Evolutionary conservation across 176 grass and related monocot species (phyloP).

Genomic region (Tillandsia fasciculata): DNA sequence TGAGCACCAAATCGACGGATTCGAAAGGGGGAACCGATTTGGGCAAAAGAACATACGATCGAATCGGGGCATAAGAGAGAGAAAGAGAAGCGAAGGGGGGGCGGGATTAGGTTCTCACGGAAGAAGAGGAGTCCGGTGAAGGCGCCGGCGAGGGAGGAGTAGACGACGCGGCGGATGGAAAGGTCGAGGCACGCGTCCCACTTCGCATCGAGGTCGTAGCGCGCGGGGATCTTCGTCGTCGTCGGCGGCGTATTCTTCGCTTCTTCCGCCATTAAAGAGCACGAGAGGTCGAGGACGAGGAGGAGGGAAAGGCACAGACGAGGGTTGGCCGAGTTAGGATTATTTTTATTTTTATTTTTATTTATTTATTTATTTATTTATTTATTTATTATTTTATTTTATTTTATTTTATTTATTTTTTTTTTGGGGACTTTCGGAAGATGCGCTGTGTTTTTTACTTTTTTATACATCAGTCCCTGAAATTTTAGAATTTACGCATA

Average conservation of each 20-base stretch:
- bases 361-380: too few species aligned
- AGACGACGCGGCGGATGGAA: slow-evolving; percentile 14
- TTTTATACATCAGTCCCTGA: too few species aligned
- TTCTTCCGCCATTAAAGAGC: slow-evolving; percentile 10
- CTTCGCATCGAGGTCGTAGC: slow-evolving; percentile 12
- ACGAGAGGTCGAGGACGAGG: not conserved
- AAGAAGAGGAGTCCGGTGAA: slow-evolving; percentile 10
- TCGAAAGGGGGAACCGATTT: not conserved
- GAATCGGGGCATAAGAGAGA: not conserved
- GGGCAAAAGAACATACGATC: too few species aligned
- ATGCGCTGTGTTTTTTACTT: too few species aligned
- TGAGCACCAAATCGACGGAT: not conserved
- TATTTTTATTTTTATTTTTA: too few species aligned
- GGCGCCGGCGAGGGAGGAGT: slow-evolving; percentile 22
- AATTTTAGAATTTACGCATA: too few species aligned
- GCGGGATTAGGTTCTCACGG: not conserved
- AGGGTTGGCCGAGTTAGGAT: too few species aligned
- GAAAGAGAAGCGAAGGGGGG: not conserved
- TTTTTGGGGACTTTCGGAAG: too few species aligned
- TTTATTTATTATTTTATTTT: too few species aligned
- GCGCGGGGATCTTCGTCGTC: not conserved
- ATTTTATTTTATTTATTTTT: too few species aligned
- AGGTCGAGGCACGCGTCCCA: slow-evolving; percentile 22
- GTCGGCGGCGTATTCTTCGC: not conserved
- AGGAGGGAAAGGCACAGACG: not conserved